Evolutionary conservation across 257 asterid species (phyloP), one percentile per base, ranked within the genome.

Genomic region (Solanum megistacrolobum): DNA sequence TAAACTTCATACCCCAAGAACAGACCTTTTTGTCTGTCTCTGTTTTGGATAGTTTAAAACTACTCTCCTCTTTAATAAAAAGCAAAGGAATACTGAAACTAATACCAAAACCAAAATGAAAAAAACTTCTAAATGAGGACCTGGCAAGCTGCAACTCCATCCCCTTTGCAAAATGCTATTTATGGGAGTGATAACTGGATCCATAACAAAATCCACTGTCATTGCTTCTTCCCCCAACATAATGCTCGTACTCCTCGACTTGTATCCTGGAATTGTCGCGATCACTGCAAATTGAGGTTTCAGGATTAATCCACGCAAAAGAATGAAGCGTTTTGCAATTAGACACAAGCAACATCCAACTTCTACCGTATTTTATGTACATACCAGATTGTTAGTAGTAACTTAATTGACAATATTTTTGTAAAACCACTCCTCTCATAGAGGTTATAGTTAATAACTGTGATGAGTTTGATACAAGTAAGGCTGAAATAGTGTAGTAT

Each of bases 201-300:
- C 96, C 78, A 96, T 95, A 90, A 94, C 93, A 87, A 95, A 96
- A 93, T 95, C 95, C 9, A 96, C 89, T 0, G 94, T 91, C 82
- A 65, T 85, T 32, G 98, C 94, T 89, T 90, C 96, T 85, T 92
- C 94, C 85, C 94, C 96, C 48, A 94, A 87, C 9, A 85, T 79
- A 25, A 94, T 92, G 86, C 89, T 83, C 23, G 96, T 93, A 23
- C 93, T 92, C 93, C 91, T 94, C 1, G 95, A 74, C 90, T 91
- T 91, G 93, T 94, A 94, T 76, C 98, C 98, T 1, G 93, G 90
- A 94, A 94, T 92, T 82, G 91, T 92, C 52, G 94, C 98, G 16
- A 85, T 86, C 36, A 95, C 98, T 95, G 90, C 88, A 89, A 89
- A 41, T 79, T 27, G 39, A 43, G 38, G 38, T 88, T 46, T 48